Conservation (phyloP, 441 rosid genomes). For the Metrosideros polymorpha region DNA sequence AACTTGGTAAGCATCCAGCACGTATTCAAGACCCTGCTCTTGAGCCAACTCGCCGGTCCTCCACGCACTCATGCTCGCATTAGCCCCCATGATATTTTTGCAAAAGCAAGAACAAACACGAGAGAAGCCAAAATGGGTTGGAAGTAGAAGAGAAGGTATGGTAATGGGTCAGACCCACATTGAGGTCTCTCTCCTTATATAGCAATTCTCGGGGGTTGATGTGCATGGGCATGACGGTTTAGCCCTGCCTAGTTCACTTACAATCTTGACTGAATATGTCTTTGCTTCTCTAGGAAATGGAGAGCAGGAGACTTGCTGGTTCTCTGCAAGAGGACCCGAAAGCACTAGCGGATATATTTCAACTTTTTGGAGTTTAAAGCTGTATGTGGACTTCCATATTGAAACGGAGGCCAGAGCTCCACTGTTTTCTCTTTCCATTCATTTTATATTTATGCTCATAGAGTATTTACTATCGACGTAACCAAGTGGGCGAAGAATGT, state of each 20-base stretch:
- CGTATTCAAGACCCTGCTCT: slow-evolving; percentile 29
- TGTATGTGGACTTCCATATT: neutral
- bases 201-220: too few relatives aligned
- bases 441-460: too few relatives aligned
- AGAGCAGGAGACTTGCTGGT: neutral
- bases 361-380: neutral
- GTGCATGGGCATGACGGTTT: too few relatives aligned
- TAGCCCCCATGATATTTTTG: slow-evolving; percentile 12
- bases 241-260: too few relatives aligned
- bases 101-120: neutral
- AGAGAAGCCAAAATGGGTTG: neutral
- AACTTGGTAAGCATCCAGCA: slow-evolving; percentile 23
- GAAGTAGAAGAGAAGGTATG: neutral
- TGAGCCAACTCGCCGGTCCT: slow-evolving; percentile 34
- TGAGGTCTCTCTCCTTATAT: neutral
- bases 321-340: neutral
- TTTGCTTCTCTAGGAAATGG: too few relatives aligned
- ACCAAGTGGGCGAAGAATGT: neutral
- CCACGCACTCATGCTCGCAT: slow-evolving; percentile 13
- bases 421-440: too few relatives aligned
- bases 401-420: neutral
- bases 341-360: neutral
- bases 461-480: too few relatives aligned
- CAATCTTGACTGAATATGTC: too few relatives aligned
- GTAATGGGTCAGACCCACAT: neutral